Percentiles rank a stretch among this genome's conserved stretches.
Conservation (phyloP, 1,284 basidiomycete genomes). For the Ustilago lituana region DNA sequence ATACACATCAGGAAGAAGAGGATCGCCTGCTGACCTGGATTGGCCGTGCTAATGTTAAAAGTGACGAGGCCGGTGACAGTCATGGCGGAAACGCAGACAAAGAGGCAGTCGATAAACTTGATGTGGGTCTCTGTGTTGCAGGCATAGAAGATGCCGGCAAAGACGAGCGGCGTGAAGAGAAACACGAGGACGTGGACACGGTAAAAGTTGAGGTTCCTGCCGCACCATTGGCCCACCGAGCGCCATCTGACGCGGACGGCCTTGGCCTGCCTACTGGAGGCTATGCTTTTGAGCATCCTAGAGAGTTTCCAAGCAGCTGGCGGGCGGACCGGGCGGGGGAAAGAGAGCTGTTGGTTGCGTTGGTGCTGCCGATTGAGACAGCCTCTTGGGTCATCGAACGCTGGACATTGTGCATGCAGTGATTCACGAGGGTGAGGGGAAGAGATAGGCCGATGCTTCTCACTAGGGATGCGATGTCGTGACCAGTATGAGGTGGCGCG, state of each 20-base stretch:
- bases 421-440: too few species aligned
- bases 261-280: slow-evolving; percentile 1
- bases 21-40: slow-evolving; percentile 79
- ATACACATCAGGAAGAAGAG: slow-evolving; percentile 69
- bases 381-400: slow-evolving; percentile 15
- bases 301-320: too few species aligned
- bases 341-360: too few species aligned
- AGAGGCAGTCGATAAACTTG: slow-evolving; percentile 78
- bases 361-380: slow-evolving; percentile 15
- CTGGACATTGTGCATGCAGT: slow-evolving; percentile 11
- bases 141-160: slow-evolving; percentile 75
- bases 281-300: slow-evolving; percentile 16
- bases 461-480: too few species aligned
- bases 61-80: slow-evolving; percentile 81
- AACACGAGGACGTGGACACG: slow-evolving; percentile 73
- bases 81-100: slow-evolving; percentile 79
- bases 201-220: slow-evolving; percentile 51
- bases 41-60: slow-evolving; percentile 78
- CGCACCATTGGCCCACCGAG: slow-evolving; percentile 36
- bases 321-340: too few species aligned
- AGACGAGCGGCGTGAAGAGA: slow-evolving; percentile 78
- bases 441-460: too few species aligned
- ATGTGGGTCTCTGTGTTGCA: slow-evolving; percentile 64
- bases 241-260: slow-evolving; percentile 11
- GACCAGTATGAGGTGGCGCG: too few species aligned